phyloP scores from a whole-genome alignment of 1,139 yeast species.

The Hyphopichia burtonii region DNA sequence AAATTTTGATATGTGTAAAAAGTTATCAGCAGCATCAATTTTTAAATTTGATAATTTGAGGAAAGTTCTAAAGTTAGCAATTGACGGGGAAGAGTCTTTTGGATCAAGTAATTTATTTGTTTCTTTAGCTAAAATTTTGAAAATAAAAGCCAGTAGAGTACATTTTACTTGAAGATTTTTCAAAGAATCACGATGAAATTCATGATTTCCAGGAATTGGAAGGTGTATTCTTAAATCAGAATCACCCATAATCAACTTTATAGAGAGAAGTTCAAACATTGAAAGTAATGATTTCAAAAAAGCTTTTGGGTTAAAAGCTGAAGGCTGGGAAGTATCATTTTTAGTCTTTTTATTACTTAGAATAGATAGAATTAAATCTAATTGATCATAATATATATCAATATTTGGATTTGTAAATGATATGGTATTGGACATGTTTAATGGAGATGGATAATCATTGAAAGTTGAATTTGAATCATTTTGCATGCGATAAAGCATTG shows the following conservation, averaged over 20 bases:
- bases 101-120: background rate
- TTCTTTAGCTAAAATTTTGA: constrained; percentile 26
- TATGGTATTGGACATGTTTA: background rate
- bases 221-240: constrained; percentile 28
- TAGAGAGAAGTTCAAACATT: constrained; percentile 19
- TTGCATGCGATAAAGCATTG: background rate
- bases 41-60: constrained; percentile 34
- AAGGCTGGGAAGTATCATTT: background rate
- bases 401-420: constrained; percentile 33
- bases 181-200: constrained; percentile 29
- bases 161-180: constrained; percentile 27
- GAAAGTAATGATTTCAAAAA: background rate
- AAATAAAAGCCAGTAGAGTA: constrained; percentile 24
- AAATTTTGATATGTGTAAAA: constrained; percentile 26
- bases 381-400: constrained; percentile 42
- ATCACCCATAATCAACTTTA: constrained; percentile 34
- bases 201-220: constrained; percentile 24
- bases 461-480: background rate
- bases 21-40: constrained; percentile 33
- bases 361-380: constrained; percentile 13
- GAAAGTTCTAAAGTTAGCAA: constrained; percentile 14
- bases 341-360: constrained; percentile 6
- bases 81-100: background rate
- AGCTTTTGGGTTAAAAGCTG: background rate
- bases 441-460: background rate